Evolutionary conservation across 768 basidiomycete species (phyloP).

Genomic region (Boletus bicolor): DNA sequence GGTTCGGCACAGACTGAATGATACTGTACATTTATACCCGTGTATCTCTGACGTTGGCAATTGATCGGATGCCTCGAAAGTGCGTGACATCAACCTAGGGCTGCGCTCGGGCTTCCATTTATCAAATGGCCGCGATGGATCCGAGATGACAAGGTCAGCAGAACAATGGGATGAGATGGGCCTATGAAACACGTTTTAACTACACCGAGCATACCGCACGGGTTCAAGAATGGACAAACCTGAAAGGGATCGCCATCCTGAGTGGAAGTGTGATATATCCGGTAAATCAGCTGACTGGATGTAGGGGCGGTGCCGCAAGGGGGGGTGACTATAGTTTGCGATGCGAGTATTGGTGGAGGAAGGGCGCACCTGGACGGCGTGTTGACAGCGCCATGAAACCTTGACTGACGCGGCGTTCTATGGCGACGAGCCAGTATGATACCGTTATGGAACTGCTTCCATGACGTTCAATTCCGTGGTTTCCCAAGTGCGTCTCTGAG

Average conservation of each 20-base stretch:
- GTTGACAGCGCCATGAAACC: constrained; percentile 35
- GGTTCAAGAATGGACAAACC: constrained; percentile 26
- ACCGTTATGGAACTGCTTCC: constrained; percentile 30
- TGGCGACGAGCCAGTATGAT: constrained; percentile 26
- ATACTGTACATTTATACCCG: constrained; percentile 30
- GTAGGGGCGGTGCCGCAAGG: constrained; percentile 27
- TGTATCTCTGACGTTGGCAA: constrained; percentile 30
- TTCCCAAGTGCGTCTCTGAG: constrained; percentile 14
- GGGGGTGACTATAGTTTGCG: constrained; percentile 17
- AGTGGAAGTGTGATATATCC: constrained; percentile 28
- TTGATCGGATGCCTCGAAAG: constrained; percentile 32
- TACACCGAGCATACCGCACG: constrained; percentile 15
- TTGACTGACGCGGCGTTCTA: constrained; percentile 31
- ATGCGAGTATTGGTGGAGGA: constrained; percentile 17
- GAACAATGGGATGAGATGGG: constrained; percentile 26
- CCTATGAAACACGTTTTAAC: constrained; percentile 33
- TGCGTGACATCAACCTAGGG: constrained; percentile 25
- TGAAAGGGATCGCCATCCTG: constrained; percentile 22
- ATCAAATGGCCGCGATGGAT: constrained; percentile 32
- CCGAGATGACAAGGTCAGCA: constrained; percentile 20
- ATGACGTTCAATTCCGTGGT: constrained; percentile 23
- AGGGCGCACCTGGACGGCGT: constrained; percentile 32
- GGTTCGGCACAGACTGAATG: constrained; percentile 22
- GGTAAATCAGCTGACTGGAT: constrained; percentile 30
- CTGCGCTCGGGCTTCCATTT: constrained; percentile 33